Conservation (phyloP, 2,329 filamentous ascomycete genomes). For the Pyricularia pennisetigena region DNA sequence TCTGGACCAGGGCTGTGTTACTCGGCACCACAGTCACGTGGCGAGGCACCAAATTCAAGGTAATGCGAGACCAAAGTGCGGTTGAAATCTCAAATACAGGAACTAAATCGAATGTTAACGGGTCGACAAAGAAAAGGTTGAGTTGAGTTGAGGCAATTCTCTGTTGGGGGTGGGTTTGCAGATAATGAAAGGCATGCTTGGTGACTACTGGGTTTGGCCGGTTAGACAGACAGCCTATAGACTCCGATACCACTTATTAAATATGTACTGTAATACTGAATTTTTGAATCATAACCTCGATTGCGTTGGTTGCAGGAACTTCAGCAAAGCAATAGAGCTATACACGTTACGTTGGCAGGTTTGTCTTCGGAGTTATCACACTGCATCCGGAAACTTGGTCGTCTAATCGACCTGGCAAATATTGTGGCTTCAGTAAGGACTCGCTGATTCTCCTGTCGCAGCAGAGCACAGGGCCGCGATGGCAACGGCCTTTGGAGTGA, state of each 20-base stretch:
- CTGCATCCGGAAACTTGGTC: too few relatives aligned
- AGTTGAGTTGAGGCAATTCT: neutral
- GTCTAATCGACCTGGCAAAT: too few relatives aligned
- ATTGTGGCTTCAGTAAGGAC: too few relatives aligned
- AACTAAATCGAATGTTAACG: neutral
- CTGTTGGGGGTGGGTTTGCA: neutral
- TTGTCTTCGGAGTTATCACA: too few relatives aligned
- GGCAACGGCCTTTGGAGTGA: too few relatives aligned
- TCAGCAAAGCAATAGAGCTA: too few relatives aligned
- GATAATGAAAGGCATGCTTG: neutral
- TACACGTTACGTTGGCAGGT: too few relatives aligned
- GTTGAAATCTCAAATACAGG: slow-evolving; percentile 25
- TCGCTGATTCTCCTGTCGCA: too few relatives aligned
- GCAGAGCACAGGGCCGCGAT: too few relatives aligned
- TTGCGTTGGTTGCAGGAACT: too few relatives aligned
- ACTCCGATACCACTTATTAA: neutral
- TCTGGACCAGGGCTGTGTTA: slow-evolving; percentile 85
- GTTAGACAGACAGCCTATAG: neutral
- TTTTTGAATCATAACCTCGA: neutral
- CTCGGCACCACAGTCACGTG: slow-evolving; percentile 83
- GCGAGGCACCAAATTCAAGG: slow-evolving; percentile 74
- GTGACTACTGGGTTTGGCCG: neutral
- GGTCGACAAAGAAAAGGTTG: neutral
- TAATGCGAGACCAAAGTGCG: slow-evolving; percentile 78
- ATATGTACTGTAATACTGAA: neutral